Percentiles rank a stretch among this genome's conserved stretches.
Evolutionary conservation across 352 stramenopile genomes (phyloP).

Genomic region (Phytophthora pisi): DNA sequence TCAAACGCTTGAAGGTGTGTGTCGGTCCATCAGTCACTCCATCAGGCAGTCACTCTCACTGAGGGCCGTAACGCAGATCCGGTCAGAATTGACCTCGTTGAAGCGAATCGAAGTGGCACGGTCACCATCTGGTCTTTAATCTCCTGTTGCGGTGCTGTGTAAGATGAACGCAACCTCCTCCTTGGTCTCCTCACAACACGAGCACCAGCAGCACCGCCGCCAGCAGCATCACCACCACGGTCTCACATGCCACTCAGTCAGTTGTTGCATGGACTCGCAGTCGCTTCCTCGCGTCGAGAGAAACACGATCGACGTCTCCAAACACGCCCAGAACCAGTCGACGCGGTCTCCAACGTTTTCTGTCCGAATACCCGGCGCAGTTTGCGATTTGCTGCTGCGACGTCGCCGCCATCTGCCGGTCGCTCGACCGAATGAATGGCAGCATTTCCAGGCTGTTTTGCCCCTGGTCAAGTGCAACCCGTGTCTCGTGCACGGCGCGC

Average conservation of each 20-base stretch:
- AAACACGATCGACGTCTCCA: neutral
- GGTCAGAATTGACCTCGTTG: neutral
- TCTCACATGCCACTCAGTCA: neutral
- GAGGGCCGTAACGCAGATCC: neutral
- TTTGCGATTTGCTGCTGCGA: slow-evolving; percentile 15
- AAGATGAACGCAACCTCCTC: neutral
- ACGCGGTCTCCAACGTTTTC: slow-evolving; percentile 15
- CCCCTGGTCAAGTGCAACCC: slow-evolving; percentile 14
- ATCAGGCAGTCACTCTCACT: no score
- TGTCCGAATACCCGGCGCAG: slow-evolving; percentile 18
- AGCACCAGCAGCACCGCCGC: neutral
- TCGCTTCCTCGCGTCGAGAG: neutral
- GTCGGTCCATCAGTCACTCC: no score
- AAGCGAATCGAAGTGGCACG: neutral
- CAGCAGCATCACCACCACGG: neutral
- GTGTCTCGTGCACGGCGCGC: slow-evolving; percentile 12
- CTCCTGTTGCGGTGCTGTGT: neutral
- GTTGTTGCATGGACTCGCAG: neutral
- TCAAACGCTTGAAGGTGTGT: neutral
- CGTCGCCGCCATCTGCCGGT: slow-evolving; percentile 19
- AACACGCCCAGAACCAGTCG: slow-evolving; percentile 19
- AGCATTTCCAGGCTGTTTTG: neutral
- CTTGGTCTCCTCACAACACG: neutral
- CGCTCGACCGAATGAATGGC: slow-evolving; percentile 5
- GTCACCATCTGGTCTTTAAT: neutral